Conservation (phyloP, 2,329 filamentous ascomycete species). For the Monosporascus sp. region DNA sequence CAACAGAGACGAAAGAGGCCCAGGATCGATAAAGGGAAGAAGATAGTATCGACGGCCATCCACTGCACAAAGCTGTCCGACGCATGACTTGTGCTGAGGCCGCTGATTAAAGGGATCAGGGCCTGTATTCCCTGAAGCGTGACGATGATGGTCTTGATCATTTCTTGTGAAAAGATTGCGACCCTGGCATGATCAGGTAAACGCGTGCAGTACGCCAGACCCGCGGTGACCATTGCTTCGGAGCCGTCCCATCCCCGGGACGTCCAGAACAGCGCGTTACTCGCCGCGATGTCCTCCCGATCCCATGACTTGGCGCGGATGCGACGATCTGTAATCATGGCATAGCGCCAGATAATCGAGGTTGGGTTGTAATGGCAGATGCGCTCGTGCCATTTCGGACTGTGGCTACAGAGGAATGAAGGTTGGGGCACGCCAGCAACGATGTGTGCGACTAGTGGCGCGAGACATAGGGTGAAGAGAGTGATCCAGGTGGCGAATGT, state of each 20-base stretch:
- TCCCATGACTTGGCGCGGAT: constrained; percentile 24
- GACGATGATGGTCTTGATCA: constrained; percentile 16
- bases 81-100: constrained; percentile 2
- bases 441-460: constrained; percentile 27
- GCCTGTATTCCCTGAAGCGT: constrained; percentile 16
- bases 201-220: constrained; percentile 7
- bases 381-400: constrained; percentile 24
- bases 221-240: constrained; percentile 19
- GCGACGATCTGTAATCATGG: constrained; percentile 27
- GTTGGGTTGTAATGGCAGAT: constrained; percentile 29
- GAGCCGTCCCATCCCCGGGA: constrained; percentile 27
- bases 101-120: not conserved
- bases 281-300: constrained; percentile 21
- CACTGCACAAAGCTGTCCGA: constrained; percentile 2
- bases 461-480: constrained; percentile 24
- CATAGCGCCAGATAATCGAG: constrained; percentile 32
- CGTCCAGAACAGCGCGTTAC: constrained; percentile 30
- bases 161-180: constrained; percentile 10
- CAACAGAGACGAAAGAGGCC: constrained; percentile 15
- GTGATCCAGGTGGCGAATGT: constrained; percentile 23
- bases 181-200: constrained; percentile 10
- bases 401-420: constrained; percentile 11
- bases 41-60: constrained; percentile 11
- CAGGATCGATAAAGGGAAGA: constrained; percentile 16
- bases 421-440: constrained; percentile 17